These are phyloP conservation scores for Uronychia binucleata DNA, from an alignment of 73 alveolate genomes.

Conservation along the genomic window DNA sequence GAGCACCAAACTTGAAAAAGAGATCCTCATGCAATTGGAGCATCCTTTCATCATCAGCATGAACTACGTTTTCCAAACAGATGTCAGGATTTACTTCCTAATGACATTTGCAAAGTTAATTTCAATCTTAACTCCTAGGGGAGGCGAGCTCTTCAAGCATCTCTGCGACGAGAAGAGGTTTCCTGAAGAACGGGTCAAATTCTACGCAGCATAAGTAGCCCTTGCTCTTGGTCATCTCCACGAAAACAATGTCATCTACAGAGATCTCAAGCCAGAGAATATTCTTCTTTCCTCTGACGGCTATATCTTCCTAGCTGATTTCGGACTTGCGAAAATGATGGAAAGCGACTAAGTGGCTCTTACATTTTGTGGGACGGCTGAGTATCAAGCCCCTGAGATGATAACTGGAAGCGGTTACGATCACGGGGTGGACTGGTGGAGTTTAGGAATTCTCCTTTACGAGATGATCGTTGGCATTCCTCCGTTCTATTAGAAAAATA, in stretches of 20 bases:
- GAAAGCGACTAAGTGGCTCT: conserved; percentile 59
- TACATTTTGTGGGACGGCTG: conserved; percentile 86
- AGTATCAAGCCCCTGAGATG: conserved; percentile 89
- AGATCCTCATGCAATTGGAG: conserved; percentile 76
- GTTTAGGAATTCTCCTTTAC: conserved; percentile 75
- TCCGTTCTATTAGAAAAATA: conserved; percentile 69
- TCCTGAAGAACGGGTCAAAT: conserved; percentile 83
- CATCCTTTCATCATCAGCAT: conserved; percentile 91
- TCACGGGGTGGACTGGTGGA: conserved; percentile 86
- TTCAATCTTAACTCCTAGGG: conserved; percentile 38
- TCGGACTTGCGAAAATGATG: conserved; percentile 82
- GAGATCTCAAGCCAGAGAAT: conserved; percentile 93
- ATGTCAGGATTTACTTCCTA: conserved; percentile 85
- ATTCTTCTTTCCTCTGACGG: conserved; percentile 81
- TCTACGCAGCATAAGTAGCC: conserved; percentile 86
- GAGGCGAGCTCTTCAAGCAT: conserved; percentile 96
- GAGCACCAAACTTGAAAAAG: conserved; percentile 85
- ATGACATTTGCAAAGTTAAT: conserved; percentile 71
- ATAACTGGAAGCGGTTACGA: conserved; percentile 78
- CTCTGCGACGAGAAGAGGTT: conserved; percentile 77
- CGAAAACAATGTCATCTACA: conserved; percentile 64
- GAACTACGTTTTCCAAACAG: conserved; percentile 89
- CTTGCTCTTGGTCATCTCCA: conserved; percentile 79
- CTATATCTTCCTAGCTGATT: conserved; percentile 77
- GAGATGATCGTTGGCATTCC: conserved; percentile 81